Evolutionary conservation across 2,329 filamentous ascomycete species (phyloP).

Genomic region (Mycosphaerella arachidis): DNA sequence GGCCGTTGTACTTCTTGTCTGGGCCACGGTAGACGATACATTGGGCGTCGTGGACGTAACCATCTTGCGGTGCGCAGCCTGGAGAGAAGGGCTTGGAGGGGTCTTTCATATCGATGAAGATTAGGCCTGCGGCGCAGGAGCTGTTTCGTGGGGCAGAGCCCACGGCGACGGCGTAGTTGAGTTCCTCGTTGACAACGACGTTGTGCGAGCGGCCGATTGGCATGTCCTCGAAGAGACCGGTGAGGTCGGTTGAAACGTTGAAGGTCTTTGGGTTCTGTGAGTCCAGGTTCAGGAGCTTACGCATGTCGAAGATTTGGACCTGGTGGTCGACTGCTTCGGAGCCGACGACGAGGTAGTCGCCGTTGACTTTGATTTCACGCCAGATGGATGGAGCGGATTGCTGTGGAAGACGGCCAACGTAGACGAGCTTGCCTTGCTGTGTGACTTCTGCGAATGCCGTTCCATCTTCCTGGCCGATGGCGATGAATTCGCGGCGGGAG

Average conservation of each 20-base stretch:
- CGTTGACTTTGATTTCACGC: conserved; percentile 50
- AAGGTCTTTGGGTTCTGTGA: conserved; percentile 43
- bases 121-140: conserved; percentile 48
- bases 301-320: conserved; percentile 61
- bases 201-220: conserved; percentile 51
- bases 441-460: conserved; percentile 54
- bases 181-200: conserved; percentile 50
- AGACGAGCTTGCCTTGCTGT: conserved; percentile 48
- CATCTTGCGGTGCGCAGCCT: conserved; percentile 49
- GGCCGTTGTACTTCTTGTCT: conserved; percentile 41
- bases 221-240: conserved; percentile 42
- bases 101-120: conserved; percentile 53
- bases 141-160: conserved; percentile 39
- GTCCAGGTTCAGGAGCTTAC: conserved; percentile 50
- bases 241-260: conserved; percentile 29
- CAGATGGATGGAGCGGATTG: conserved; percentile 46
- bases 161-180: conserved; percentile 45
- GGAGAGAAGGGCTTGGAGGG: conserved; percentile 47
- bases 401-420: conserved; percentile 52
- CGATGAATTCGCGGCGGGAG: conserved; percentile 38
- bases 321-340: conserved; percentile 48
- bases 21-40: conserved; percentile 51
- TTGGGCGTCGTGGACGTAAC: conserved; percentile 56
- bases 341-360: conserved; percentile 43
- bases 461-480: conserved; percentile 53